These are phyloP conservation scores for Jaapia argillacea DNA, from an alignment of 768 basidiomycete genomes.

Conservation along the genomic window DNA sequence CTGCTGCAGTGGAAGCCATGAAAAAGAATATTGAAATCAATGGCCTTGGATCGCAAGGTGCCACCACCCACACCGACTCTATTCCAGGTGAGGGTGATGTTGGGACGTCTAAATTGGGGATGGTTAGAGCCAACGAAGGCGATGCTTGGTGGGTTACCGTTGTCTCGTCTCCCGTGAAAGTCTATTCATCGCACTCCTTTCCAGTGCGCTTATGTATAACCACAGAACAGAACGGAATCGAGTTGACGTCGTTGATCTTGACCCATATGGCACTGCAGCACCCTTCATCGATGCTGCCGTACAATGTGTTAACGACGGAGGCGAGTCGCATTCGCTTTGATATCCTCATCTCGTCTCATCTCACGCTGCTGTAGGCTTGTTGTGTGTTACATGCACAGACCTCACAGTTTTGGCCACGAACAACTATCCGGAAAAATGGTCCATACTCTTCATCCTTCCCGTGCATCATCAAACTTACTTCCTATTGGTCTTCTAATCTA, in stretches of 20 bases:
- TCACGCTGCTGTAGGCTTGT: constrained; percentile 43
- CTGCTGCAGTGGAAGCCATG: constrained; percentile 79
- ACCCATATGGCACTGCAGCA: constrained; percentile 95
- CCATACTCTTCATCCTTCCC: constrained; percentile 11
- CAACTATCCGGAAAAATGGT: constrained; percentile 98
- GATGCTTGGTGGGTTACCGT: constrained; percentile 72
- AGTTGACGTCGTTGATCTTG: constrained; percentile 94
- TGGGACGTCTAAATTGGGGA: constrained; percentile 25
- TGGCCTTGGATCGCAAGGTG: constrained; percentile 36
- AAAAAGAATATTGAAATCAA: constrained; percentile 78
- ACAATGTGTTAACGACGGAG: constrained; percentile 81
- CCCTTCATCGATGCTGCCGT: constrained; percentile 96
- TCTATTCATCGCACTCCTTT: neutral
- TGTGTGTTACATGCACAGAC: constrained; percentile 97
- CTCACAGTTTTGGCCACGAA: constrained; percentile 86
- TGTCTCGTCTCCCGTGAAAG: neutral
- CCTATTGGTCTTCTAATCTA: neutral
- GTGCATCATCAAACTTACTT: neutral
- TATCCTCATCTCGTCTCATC: neutral
- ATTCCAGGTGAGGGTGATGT: neutral
- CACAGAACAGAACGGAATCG: constrained; percentile 64
- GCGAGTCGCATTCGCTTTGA: constrained; percentile 28
- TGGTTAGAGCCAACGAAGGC: constrained; percentile 82
- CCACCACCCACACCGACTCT: too few species aligned
- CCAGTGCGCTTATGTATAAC: constrained; percentile 81